Percentiles rank a stretch among this genome's conserved stretches.
Conservation (phyloP, 176 grass and related monocot genomes). For the Chrysopogon serrulatus region DNA sequence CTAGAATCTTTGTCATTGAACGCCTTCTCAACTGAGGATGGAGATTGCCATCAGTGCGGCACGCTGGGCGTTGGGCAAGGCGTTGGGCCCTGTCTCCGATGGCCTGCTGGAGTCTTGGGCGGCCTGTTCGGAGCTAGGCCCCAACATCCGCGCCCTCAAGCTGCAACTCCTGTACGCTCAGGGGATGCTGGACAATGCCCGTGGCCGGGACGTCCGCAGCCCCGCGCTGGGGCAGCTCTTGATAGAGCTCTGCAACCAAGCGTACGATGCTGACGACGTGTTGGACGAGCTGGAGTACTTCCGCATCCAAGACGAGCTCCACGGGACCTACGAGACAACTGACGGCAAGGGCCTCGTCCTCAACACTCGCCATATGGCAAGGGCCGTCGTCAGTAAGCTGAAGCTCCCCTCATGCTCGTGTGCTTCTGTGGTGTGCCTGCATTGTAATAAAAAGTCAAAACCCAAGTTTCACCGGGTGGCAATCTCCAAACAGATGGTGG, state of each 20-base stretch:
- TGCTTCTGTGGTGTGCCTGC: not conserved
- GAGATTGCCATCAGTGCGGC: not conserved
- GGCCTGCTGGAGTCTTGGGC: not conserved
- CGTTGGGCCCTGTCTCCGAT: not conserved
- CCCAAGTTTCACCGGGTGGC: not conserved
- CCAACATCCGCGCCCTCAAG: not conserved
- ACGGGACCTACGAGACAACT: not conserved
- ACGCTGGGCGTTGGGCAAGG: not conserved
- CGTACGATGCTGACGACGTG: not conserved
- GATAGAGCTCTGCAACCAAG: not conserved
- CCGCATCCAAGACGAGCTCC: not conserved
- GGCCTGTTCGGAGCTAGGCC: not conserved
- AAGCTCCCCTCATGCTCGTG: not conserved
- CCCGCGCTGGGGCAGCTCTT: not conserved
- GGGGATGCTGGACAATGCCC: not conserved
- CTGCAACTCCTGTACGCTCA: not conserved
- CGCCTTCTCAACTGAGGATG: not conserved
- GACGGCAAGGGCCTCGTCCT: not conserved
- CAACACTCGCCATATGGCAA: not conserved
- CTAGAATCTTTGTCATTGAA: no score
- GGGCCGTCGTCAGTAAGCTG: not conserved
- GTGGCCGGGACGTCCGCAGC: not conserved
- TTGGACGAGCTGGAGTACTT: slow-evolving; percentile 10
- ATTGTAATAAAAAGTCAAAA: not conserved
- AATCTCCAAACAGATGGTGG: not conserved